Conservation (phyloP, 139 green algal species). For the Chlorokybus atmophyticus region DNA sequence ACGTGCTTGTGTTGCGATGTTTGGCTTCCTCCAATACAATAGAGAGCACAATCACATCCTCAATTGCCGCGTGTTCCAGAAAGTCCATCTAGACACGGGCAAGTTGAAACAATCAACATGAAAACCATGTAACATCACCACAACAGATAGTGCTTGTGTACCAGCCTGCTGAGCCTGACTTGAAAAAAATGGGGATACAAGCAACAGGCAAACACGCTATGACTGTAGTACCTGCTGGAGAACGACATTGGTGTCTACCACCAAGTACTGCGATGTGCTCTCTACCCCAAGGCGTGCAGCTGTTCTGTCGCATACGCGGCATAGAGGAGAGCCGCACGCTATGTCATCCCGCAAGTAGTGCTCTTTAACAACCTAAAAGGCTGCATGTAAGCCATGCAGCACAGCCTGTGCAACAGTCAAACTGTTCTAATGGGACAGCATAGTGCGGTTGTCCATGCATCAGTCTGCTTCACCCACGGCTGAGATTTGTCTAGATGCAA, state of each 20-base stretch:
- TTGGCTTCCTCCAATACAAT: constrained; percentile 44
- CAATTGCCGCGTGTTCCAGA: constrained; percentile 70
- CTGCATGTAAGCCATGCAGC: background rate
- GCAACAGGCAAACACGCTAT: background rate
- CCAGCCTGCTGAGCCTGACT: background rate
- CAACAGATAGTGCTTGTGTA: background rate
- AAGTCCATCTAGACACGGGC: constrained; percentile 79
- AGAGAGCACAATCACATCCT: constrained; percentile 52
- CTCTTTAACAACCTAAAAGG: constrained; percentile 40
- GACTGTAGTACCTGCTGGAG: constrained; percentile 20
- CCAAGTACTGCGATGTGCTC: constrained; percentile 51
- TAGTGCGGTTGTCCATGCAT: too few species aligned
- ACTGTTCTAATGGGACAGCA: background rate
- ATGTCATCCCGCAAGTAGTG: constrained; percentile 97
- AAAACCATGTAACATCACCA: constrained; percentile 1
- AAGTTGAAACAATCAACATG: background rate
- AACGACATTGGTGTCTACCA: constrained; percentile 91
- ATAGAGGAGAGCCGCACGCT: constrained; percentile 29
- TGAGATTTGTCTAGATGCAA: too few species aligned
- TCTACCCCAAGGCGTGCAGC: constrained; percentile 41
- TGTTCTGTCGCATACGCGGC: constrained; percentile 35
- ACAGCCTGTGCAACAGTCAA: background rate
- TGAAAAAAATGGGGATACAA: background rate
- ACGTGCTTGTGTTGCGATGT: constrained; percentile 54
- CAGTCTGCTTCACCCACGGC: too few species aligned